Base-by-base conservation (phyloP, 352 stramenopile genomes). In the Globisporangium viniferum region DNA sequence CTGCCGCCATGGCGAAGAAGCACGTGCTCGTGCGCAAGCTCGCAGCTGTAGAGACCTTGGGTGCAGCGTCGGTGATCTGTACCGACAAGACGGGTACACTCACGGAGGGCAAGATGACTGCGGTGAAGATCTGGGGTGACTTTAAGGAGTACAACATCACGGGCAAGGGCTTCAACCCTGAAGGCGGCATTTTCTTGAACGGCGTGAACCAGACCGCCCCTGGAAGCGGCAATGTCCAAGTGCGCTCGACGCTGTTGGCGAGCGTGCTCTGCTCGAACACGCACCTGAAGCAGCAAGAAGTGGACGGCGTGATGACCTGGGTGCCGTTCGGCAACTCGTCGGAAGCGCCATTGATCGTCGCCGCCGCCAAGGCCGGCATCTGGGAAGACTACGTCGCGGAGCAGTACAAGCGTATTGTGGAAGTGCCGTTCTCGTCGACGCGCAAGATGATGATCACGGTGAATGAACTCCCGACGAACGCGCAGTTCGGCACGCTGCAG, bases 71-170 rank as follows among this genome's bases (percentile, higher is more conserved):
- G 6, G 92, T 98, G 0, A 95, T 97, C 59, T 98, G 84, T 58
- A 92, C 85, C 0, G 96, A 99, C 76, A 99, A 99, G 81, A 99
- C 96, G 0, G 96, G 96, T 10, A 99, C 96, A 12, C 73, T 99
- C 14, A 99, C 96, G 0, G 85, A 93, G 49, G 87, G 87, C 53
- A 90, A 92, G 58, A 95, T 95, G 87, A 92, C 84, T 2, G 87
- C 84, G 0, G 75, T 93, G 41, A 91, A 91, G 69, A 74, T 92
- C 55, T 95, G 82, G 80, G 77, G 81, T 14, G 84, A 91, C 69
- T 92, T 89, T 63, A 72, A 78, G 44, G 76, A 86, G 68, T 92
- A 90, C 66, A 68, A 69, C 0, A 91, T 91, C 67, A 91, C 79
- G 1, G 81, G 80, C 24, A 87, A 89, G 51, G 81, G 81, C 1